Evolutionary conservation across 75 land plant genomes (phyloP), one percentile per base, ranked within the genome.

Genomic region (Selaginella tamariscina): DNA sequence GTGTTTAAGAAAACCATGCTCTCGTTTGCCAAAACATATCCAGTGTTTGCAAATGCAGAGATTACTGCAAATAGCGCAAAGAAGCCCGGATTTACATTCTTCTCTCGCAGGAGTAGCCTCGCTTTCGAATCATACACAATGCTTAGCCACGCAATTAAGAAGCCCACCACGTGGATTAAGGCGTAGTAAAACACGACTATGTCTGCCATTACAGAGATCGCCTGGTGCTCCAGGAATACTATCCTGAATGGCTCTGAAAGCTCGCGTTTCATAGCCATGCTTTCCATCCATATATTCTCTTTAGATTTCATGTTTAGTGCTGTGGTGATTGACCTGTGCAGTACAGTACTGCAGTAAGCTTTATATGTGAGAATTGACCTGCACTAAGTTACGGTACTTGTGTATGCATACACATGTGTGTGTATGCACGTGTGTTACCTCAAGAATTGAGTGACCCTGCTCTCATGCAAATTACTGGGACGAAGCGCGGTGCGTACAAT

Each of bases 151-250:
- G 26, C 62, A 9, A 59, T 5, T 8, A 59, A 5, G 62, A 59
- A 59, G 26, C 62, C 62, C 9, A 59, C 18, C 21, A 59, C 5
- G 24, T 66, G 68, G 18, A 33, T 44, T 11, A 31, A 18, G 22
- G 22, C 15, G 33, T 30, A 66, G 56, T 66, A 66, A 13, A 18
- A 23, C 68, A 66, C 68, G 18, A 66, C 68, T 18, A 66, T 66
- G 20, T 33, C 32, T 24, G 30, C 21, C 0, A 66, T 15, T 15
- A 30, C 24, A 15, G 33, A 30, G 2, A 66, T 22, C 22, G 32
- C 30, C 31, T 24, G 18, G 24, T 22, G 5, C 32, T 59, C 62
- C 2, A 59, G 62, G 24, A 59, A 59, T 2, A 59, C 62, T 8
- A 26, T n/a, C 8, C 23, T 21, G 24, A 59, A 59, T 9, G 62